These are phyloP conservation scores for Alternaria rosae DNA, from an alignment of 2,329 filamentous ascomycete genomes.

Conservation along the genomic window DNA sequence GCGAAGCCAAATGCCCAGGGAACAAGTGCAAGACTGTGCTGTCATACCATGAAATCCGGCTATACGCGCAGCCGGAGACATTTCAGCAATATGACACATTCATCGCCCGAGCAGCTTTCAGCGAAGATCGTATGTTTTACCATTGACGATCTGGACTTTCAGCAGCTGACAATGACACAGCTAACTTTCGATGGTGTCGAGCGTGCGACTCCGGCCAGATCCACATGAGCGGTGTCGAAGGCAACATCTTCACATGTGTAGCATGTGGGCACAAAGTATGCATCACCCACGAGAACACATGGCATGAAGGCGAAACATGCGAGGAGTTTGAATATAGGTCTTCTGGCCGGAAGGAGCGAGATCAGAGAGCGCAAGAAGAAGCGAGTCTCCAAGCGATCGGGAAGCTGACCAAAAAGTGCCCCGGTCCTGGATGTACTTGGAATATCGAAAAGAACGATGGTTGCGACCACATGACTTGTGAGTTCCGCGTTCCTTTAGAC, in stretches of 20 bases:
- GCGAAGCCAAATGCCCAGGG: slow-evolving; percentile 59
- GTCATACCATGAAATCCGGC: slow-evolving; percentile 54
- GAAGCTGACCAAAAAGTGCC: slow-evolving; percentile 50
- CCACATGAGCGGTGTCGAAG: slow-evolving; percentile 56
- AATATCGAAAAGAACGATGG: slow-evolving; percentile 53
- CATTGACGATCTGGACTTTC: neutral
- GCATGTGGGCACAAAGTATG: slow-evolving; percentile 50
- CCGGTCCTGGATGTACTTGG: slow-evolving; percentile 43
- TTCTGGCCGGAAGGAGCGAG: slow-evolving; percentile 29
- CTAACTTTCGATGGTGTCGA: slow-evolving; percentile 65
- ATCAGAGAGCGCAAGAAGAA: slow-evolving; percentile 36
- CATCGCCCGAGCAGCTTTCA: slow-evolving; percentile 54
- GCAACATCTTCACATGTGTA: slow-evolving; percentile 56
- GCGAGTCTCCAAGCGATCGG: slow-evolving; percentile 39
- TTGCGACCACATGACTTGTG: slow-evolving; percentile 55
- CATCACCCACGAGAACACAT: slow-evolving; percentile 41
- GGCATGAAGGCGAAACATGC: slow-evolving; percentile 54
- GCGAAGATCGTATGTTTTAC: slow-evolving; percentile 38
- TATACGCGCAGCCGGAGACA: slow-evolving; percentile 24
- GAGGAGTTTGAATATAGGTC: slow-evolving; percentile 48
- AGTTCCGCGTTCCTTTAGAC: neutral
- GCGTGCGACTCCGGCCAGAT: slow-evolving; percentile 62
- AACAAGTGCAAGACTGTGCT: slow-evolving; percentile 57
- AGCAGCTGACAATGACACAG: slow-evolving; percentile 5
- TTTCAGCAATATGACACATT: slow-evolving; percentile 51